These are phyloP conservation scores for Dothistroma septosporum DNA, from an alignment of 2,329 filamentous ascomycete genomes.

Conservation along the genomic window DNA sequence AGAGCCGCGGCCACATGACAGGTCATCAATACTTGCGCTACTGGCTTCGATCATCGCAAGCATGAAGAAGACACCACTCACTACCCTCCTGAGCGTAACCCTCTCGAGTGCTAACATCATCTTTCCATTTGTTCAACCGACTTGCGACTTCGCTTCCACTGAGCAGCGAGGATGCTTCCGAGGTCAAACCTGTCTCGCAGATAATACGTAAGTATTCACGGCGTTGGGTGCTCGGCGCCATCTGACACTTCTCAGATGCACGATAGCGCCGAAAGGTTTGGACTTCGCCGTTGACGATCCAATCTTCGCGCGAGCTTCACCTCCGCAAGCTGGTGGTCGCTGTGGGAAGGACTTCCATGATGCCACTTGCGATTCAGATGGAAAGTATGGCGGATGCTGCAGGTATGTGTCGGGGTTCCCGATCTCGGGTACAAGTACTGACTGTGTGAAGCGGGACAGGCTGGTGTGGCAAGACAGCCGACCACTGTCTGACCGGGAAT, in stretches of 20 bases:
- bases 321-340: slow-evolving; percentile 35
- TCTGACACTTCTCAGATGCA: background rate
- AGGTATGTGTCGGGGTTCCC: slow-evolving; percentile 15
- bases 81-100: background rate
- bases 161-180: slow-evolving; percentile 34
- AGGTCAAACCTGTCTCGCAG: slow-evolving; percentile 36
- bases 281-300: background rate
- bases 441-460: slow-evolving; percentile 10
- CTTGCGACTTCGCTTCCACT: slow-evolving; percentile 35
- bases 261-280: background rate
- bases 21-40: background rate
- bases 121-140: slow-evolving; percentile 45
- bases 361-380: slow-evolving; percentile 39
- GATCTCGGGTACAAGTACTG: background rate
- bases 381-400: slow-evolving; percentile 41
- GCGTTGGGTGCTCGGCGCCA: background rate
- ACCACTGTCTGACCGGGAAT: slow-evolving; percentile 27
- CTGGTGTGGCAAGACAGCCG: slow-evolving; percentile 35
- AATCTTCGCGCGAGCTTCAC: slow-evolving; percentile 1
- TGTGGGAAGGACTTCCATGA: slow-evolving; percentile 40
- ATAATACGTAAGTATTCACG: slow-evolving; percentile 32
- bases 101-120: slow-evolving; percentile 45
- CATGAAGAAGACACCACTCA: background rate
- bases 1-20: background rate
- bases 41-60: background rate